A percentile compares a stretch with the other conserved stretches of the same genome.
These are phyloP conservation scores for Rhynchosporium agropyri DNA, from an alignment of 2,329 filamentous ascomycete species.

Conservation along the genomic window DNA sequence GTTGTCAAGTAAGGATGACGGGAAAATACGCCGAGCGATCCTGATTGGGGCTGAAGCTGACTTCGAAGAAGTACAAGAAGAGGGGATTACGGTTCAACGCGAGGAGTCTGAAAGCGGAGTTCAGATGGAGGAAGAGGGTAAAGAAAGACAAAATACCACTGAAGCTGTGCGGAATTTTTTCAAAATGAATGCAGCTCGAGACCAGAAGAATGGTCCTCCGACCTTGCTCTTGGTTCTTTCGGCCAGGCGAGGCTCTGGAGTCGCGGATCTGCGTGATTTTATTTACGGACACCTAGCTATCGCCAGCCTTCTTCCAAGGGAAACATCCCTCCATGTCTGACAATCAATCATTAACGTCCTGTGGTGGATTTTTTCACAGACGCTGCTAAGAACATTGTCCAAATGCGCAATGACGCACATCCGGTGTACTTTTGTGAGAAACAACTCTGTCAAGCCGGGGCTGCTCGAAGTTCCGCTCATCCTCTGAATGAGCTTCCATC, in stretches of 20 bases:
- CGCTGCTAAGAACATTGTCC: not conserved
- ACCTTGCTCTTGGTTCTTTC: not conserved
- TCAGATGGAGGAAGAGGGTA: not conserved
- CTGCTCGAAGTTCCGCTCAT: not conserved
- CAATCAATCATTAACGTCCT: not conserved
- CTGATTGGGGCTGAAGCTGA: too few relatives aligned
- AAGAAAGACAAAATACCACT: not conserved
- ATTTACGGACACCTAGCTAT: not conserved
- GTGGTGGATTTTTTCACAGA: not conserved
- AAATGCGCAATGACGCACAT: not conserved
- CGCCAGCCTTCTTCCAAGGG: not conserved
- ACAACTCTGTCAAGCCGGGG: not conserved
- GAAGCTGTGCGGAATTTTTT: not conserved
- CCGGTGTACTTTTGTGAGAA: not conserved
- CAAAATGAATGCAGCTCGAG: too few relatives aligned
- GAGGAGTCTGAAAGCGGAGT: too few relatives aligned
- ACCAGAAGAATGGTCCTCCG: not conserved
- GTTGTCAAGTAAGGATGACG: not conserved
- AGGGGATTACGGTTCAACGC: too few relatives aligned
- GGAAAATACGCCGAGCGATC: not conserved
- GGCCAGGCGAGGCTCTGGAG: not conserved
- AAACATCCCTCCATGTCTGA: not conserved
- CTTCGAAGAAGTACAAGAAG: too few relatives aligned
- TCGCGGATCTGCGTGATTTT: not conserved
- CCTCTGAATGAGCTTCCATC: not conserved